phyloP scores from a whole-genome alignment of 768 basidiomycete genomes.

The Suillus decipiens region DNA sequence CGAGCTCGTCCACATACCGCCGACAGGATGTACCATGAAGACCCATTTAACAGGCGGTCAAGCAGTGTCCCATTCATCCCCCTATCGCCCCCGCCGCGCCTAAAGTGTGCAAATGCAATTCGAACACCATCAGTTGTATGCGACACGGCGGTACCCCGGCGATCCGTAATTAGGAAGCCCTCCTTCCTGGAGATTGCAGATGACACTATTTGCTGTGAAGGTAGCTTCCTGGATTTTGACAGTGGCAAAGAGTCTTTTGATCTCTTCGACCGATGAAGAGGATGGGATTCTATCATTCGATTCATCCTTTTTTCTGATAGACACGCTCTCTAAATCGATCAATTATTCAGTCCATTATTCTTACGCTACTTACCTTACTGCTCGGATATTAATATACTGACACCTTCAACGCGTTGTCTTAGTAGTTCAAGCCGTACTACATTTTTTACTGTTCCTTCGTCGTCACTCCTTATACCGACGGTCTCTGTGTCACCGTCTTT shows the following conservation, averaged over 20 bases:
- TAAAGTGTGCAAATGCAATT: slow-evolving; percentile 2
- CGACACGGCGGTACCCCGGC: slow-evolving; percentile 46
- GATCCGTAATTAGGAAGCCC: slow-evolving; percentile 63
- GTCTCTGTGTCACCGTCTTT: background rate
- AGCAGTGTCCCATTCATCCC: slow-evolving; percentile 36
- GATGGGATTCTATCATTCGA: slow-evolving; percentile 24
- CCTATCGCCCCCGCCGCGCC: slow-evolving; percentile 39
- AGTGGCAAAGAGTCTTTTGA: slow-evolving; percentile 42
- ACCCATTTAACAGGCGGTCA: slow-evolving; percentile 12
- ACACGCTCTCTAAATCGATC: slow-evolving; percentile 11
- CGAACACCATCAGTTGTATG: slow-evolving; percentile 12
- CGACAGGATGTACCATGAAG: slow-evolving; percentile 10
- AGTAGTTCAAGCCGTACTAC: slow-evolving; percentile 15
- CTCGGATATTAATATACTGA: slow-evolving; percentile 9
- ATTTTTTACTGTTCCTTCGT: background rate
- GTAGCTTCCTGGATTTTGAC: slow-evolving; percentile 44
- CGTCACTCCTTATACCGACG: background rate
- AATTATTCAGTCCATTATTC: slow-evolving; percentile 22
- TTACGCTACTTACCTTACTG: slow-evolving; percentile 9
- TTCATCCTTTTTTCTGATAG: slow-evolving; percentile 2
- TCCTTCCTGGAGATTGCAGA: slow-evolving; percentile 69
- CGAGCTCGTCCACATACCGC: slow-evolving; percentile 20
- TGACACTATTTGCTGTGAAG: slow-evolving; percentile 31
- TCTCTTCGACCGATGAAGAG: slow-evolving; percentile 42
- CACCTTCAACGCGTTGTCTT: slow-evolving; percentile 18